A percentile compares a stretch with the other conserved stretches of the same genome.
phyloP scores from a whole-genome alignment of 805 yeast species.

The Kurtzmaniella cleridarum region DNA sequence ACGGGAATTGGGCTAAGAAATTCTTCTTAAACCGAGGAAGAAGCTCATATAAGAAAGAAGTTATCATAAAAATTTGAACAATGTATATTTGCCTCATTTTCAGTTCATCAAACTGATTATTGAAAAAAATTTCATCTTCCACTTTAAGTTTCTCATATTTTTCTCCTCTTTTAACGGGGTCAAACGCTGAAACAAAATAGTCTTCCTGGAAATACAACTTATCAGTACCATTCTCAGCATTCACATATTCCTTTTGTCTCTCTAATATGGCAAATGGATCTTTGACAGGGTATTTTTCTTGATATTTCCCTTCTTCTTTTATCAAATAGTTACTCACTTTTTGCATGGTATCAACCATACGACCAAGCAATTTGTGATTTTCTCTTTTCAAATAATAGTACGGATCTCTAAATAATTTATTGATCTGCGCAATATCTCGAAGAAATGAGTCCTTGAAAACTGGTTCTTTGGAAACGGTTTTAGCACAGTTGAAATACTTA shows the following conservation, averaged over 20 bases:
- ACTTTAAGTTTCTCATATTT: constrained; percentile 12
- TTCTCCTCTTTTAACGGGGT: constrained; percentile 12
- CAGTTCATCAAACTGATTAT: constrained; percentile 20
- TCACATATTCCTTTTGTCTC: constrained; percentile 7
- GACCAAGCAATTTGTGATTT: constrained; percentile 14
- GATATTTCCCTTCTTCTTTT: constrained; percentile 22
- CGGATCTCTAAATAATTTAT: constrained; percentile 32
- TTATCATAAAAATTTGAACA: constrained; percentile 25
- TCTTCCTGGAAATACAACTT: constrained; percentile 29
- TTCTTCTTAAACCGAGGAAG: constrained; percentile 14
- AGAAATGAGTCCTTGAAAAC: constrained; percentile 21
- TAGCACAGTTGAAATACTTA: constrained; percentile 30
- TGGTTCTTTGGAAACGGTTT: constrained; percentile 20
- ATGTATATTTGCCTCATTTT: constrained; percentile 22
- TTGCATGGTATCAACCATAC: constrained; percentile 17
- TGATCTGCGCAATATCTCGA: constrained; percentile 26
- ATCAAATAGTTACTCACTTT: constrained; percentile 25
- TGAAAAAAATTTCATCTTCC: constrained; percentile 20
- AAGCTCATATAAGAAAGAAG: constrained; percentile 27
- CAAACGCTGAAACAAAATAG: constrained; percentile 30
- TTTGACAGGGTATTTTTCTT: constrained; percentile 8
- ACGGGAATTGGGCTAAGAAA: constrained; percentile 14
- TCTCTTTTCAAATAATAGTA: constrained; percentile 20
- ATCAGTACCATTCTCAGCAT: background rate
- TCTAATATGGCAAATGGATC: constrained; percentile 13